Evolutionary conservation across 768 basidiomycete species (phyloP), one percentile per base, ranked within the genome.

Genomic region (Neoboletus subvelutipes): DNA sequence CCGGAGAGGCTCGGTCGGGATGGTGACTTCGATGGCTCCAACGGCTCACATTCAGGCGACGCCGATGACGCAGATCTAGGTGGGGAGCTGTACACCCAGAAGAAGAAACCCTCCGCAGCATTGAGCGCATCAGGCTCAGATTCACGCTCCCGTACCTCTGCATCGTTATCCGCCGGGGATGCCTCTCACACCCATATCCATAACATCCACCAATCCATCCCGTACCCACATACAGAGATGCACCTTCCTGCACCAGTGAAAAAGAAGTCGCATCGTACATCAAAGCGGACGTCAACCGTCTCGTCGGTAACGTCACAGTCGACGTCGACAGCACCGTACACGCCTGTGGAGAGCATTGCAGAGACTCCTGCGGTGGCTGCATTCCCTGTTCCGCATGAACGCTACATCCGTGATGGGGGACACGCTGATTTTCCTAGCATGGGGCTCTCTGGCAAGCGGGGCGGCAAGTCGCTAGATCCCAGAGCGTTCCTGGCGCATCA

Each of bases 41-140:
- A 59, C 17, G n/a, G 7, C 20, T 43, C 54, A 2, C 51, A 55
- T n/a, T 65, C 63, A 11, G 73, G 73, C 10, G 73, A 73, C 20
- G 76, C 74, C 0, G 77, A 78, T 24, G 84, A 83, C 26, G 84
- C 83, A 0, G 87, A 89, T 69, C 74, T 88, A 20, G 87, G 81
- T 41, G 87, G 81, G 1, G 78, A 75, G 41, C 57, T 79, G 12
- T 88, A 88, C 67, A 64, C 80, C 7, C 75, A 77, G 39, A 74
- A 71, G 42, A 67, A 72, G 17, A 70, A 52, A 18, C 42, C 66
- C 0, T 67, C 73, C 3, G 68, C 64, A 5, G 70, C 65, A 26
- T 61, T 70, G 11, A 75, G 77, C 33, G 81, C 60, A 12, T 71
- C 71, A 0, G 60, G 79, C 26, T 87, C 86, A 0, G 83, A 85